Percentiles rank a stretch among this genome's conserved stretches.
These are phyloP conservation scores for Xylaria sp. DNA, from an alignment of 2,329 filamentous ascomycete genomes.

Conservation along the genomic window DNA sequence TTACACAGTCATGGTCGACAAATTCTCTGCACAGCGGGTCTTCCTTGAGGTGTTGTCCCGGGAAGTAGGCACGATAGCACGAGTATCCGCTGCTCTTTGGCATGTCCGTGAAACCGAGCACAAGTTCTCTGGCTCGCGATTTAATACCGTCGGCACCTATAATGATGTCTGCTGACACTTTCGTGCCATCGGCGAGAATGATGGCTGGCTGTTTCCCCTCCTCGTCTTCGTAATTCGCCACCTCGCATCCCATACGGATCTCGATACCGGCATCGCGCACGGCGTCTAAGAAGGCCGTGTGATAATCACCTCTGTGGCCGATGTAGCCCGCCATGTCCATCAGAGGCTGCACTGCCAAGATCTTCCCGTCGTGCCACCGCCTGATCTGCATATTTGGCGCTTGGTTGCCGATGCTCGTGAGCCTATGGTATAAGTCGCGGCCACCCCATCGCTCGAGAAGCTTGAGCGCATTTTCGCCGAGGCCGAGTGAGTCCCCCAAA, in stretches of 20 bases:
- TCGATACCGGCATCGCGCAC: slow-evolving; percentile 55
- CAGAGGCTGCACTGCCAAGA: slow-evolving; percentile 58
- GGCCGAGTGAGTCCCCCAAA: slow-evolving; percentile 58
- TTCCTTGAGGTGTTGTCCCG: slow-evolving; percentile 51
- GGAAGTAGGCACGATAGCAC: slow-evolving; percentile 62
- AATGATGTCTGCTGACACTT: slow-evolving; percentile 59
- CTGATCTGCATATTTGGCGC: slow-evolving; percentile 60
- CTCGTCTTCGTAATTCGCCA: slow-evolving; percentile 53
- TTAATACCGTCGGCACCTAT: slow-evolving; percentile 65
- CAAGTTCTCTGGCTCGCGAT: slow-evolving; percentile 59
- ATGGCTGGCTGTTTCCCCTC: slow-evolving; percentile 45
- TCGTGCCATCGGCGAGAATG: slow-evolving; percentile 50
- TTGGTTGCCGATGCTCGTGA: slow-evolving; percentile 60
- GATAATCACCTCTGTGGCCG: slow-evolving; percentile 58
- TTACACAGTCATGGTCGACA: slow-evolving; percentile 56
- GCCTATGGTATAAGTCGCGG: slow-evolving; percentile 49
- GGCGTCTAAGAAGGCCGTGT: slow-evolving; percentile 54
- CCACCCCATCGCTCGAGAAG: slow-evolving; percentile 59
- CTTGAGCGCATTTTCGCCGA: slow-evolving; percentile 60
- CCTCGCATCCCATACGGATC: slow-evolving; percentile 55
- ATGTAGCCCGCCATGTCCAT: slow-evolving; percentile 64
- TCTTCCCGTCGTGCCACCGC: slow-evolving; percentile 59
- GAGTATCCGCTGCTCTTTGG: slow-evolving; percentile 65
- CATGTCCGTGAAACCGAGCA: slow-evolving; percentile 63
- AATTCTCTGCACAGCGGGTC: slow-evolving; percentile 54